Evolutionary conservation across 208 protist species (phyloP).

Genomic region (Wallacemonas sp.): DNA sequence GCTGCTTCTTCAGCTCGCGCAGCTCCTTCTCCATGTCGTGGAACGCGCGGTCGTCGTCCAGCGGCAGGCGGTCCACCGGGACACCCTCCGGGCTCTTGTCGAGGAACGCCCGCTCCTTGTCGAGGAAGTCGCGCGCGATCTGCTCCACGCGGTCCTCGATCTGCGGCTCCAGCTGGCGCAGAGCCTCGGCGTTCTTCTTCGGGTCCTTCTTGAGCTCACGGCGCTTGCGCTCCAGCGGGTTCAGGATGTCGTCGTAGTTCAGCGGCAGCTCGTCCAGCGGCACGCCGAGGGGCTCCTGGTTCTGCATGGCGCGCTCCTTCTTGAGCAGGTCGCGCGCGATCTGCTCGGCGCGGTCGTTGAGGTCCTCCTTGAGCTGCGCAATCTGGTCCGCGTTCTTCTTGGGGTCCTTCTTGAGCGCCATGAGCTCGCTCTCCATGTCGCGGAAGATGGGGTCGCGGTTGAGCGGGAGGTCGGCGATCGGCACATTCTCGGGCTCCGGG

Average conservation of each 20-base stretch:
- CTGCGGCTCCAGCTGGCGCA: slow-evolving; percentile 56
- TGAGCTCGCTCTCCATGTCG: slow-evolving; percentile 70
- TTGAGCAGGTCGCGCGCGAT: slow-evolving; percentile 63
- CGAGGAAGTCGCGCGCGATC: slow-evolving; percentile 67
- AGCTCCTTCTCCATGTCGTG: slow-evolving; percentile 65
- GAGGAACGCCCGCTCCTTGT: slow-evolving; percentile 76
- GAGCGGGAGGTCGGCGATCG: slow-evolving; percentile 60
- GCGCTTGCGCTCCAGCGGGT: slow-evolving; percentile 66
- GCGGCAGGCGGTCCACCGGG: slow-evolving; percentile 53
- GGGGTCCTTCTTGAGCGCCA: slow-evolving; percentile 61
- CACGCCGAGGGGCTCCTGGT: slow-evolving; percentile 74
- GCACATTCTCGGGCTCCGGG: slow-evolving; percentile 63
- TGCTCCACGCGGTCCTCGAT: slow-evolving; percentile 66
- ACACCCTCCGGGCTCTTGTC: slow-evolving; percentile 67
- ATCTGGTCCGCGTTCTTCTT: slow-evolving; percentile 63
- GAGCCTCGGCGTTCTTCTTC: slow-evolving; percentile 51
- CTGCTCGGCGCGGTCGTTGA: slow-evolving; percentile 65
- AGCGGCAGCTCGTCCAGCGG: slow-evolving; percentile 67
- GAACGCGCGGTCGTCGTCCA: slow-evolving; percentile 69
- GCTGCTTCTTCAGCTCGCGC: slow-evolving; percentile 62
- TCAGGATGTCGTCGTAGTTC: slow-evolving; percentile 67
- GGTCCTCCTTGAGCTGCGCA: slow-evolving; percentile 59
- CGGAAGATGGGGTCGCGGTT: slow-evolving; percentile 77
- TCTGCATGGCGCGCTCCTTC: slow-evolving; percentile 68
- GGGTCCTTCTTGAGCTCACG: slow-evolving; percentile 74